Base-by-base conservation (phyloP, 176 grass and related monocot genomes). In the Urochloa ruziziensis region DNA sequence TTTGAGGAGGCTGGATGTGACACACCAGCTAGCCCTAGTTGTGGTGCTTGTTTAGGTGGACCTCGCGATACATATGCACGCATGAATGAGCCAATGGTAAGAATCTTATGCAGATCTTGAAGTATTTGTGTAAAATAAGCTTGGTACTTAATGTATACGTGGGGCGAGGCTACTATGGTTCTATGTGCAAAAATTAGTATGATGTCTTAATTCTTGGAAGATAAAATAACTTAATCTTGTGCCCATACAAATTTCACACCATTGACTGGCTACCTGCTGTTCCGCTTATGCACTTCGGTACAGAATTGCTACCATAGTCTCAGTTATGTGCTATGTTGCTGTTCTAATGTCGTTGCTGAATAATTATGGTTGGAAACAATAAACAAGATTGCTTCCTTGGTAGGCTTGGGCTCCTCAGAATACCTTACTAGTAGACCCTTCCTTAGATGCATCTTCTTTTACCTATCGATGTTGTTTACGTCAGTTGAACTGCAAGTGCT, bases 1-100 rank as follows among this genome's bases (percentile, higher is more conserved):
- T 98, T 98, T 80, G 93, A 98, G 66, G 93, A 95, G 75, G 96
- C 92, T 88, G 96, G 96, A 74, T 98, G 96, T 46, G 96, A 98
- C 73, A 87, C 89, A 52, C 93, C 96, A 78, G 84, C 96, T 85
- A 98, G 93, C 11, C 96, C 96, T 61, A 92, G 74, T 40, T 95
- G 96, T 77, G 96, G 89, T 56, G 96, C 96, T 79, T 98, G 91
- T 86, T 90, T 98, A 83, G 93, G 91, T 77, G 93, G 96, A 49
- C 96, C 93, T 43, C 93, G 85, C 15, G 96, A 98, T 82, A 98
- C 96, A 30, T 98, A 98, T 80, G 96, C 89, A 48, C 85, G 96
- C 58, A 95, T 98, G 93, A 95, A 98, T 47, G 87, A 93, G 82
- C 91, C 91, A 39, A 89, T 61, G 84, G 96, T 77, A 91, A 85